A percentile compares a stretch with the other conserved stretches of the same genome.
Evolutionary conservation across 1,284 basidiomycete genomes (phyloP).

Genomic region (Calocybe gambosa): DNA sequence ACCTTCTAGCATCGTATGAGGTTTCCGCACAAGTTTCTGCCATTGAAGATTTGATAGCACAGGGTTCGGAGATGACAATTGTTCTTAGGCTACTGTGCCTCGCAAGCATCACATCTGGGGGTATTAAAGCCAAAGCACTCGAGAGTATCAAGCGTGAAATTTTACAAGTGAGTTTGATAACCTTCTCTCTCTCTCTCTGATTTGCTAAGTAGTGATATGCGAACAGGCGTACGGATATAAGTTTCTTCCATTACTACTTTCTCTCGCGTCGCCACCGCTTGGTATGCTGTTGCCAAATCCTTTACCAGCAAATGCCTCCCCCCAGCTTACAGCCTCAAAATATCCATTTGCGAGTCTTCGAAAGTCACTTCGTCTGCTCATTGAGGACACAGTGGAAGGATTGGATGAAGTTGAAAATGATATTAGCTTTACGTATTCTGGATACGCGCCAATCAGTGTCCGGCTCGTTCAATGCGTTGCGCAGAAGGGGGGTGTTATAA

Average conservation of each 20-base stretch:
- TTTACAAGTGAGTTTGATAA: slow-evolving; percentile 57
- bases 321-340: slow-evolving; percentile 42
- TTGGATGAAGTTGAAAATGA: slow-evolving; percentile 84
- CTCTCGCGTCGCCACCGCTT: slow-evolving; percentile 70
- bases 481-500: slow-evolving; percentile 84
- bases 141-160: slow-evolving; percentile 91
- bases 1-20: slow-evolving; percentile 89
- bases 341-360: slow-evolving; percentile 70
- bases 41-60: slow-evolving; percentile 84
- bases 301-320: slow-evolving; percentile 42
- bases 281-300: slow-evolving; percentile 61
- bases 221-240: slow-evolving; percentile 87
- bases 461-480: slow-evolving; percentile 90
- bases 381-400: slow-evolving; percentile 81
- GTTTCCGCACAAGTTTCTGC: slow-evolving; percentile 67
- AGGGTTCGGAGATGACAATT: slow-evolving; percentile 73
- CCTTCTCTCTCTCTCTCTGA: background rate
- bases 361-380: slow-evolving; percentile 85
- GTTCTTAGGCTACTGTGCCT: slow-evolving; percentile 83
- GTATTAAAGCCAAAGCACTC: slow-evolving; percentile 82
- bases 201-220: background rate
- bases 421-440: slow-evolving; percentile 94
- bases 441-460: slow-evolving; percentile 91
- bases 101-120: slow-evolving; percentile 77
- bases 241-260: slow-evolving; percentile 79